phyloP scores from a whole-genome alignment of 768 basidiomycete species.

The Mycena metata region DNA sequence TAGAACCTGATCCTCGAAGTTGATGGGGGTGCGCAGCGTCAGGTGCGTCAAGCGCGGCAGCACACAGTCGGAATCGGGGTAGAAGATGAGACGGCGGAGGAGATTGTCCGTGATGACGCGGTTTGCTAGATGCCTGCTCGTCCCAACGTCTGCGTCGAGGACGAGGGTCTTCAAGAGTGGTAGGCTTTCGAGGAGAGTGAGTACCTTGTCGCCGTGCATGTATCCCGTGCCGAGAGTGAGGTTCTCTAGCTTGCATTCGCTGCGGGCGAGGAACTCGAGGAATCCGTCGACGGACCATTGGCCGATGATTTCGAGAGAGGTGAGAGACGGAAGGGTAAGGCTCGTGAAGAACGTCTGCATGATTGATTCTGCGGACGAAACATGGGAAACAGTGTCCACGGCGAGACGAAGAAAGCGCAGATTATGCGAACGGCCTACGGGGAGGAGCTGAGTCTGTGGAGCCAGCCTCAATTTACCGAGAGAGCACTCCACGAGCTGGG shows the following conservation, averaged over 20 bases:
- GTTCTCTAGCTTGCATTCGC: conserved; percentile 16
- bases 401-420: conserved; percentile 26
- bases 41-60: conserved; percentile 27
- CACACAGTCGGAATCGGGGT: conserved; percentile 32
- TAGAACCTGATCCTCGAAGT: conserved; percentile 29
- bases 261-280: conserved; percentile 28
- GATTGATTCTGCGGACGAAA: neutral
- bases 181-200: conserved; percentile 24
- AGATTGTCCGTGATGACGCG: conserved; percentile 33
- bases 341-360: conserved; percentile 20
- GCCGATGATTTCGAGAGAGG: conserved; percentile 28
- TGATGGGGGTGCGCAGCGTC: conserved; percentile 22
- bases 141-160: conserved; percentile 35
- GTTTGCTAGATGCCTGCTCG: conserved; percentile 28
- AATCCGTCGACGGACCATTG: conserved; percentile 22
- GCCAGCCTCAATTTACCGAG: conserved; percentile 10
- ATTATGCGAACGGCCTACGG: neutral
- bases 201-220: conserved; percentile 26
- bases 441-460: neutral
- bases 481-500: conserved; percentile 26
- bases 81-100: conserved; percentile 29
- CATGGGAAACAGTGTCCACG: neutral
- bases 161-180: conserved; percentile 19
- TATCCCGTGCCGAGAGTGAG: conserved; percentile 30
- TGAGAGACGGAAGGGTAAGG: conserved; percentile 21